Evolutionary conservation across 2,329 filamentous ascomycete species (phyloP).

Genomic region (Eutypa lata): DNA sequence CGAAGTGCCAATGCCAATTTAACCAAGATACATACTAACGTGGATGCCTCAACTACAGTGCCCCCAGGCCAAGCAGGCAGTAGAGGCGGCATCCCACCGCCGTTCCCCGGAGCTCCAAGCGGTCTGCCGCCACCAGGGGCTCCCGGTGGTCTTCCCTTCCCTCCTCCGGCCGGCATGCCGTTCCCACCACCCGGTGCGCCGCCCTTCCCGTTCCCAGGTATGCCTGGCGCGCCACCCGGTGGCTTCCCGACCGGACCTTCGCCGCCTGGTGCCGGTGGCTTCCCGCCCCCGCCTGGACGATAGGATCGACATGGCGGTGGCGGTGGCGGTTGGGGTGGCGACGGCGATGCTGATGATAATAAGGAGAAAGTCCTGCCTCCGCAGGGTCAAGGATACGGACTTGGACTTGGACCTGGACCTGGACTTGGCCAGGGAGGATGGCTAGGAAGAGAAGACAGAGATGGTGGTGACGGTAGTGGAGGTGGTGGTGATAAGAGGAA

Average conservation of each 20-base stretch:
- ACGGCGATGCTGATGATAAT: background rate
- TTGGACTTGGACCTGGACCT: too few species aligned
- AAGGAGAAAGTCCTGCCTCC: background rate
- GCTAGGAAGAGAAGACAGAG: too few species aligned
- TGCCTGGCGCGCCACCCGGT: constrained; percentile 34
- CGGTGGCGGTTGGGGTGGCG: background rate
- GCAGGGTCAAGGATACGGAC: too few species aligned
- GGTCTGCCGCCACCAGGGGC: constrained; percentile 44
- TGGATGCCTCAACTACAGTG: constrained; percentile 31
- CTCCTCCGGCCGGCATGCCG: constrained; percentile 28
- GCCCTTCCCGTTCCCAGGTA: constrained; percentile 44
- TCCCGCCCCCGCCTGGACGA: constrained; percentile 30
- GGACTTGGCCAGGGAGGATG: too few species aligned
- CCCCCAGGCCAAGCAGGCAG: constrained; percentile 43
- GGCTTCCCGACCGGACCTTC: constrained; percentile 37
- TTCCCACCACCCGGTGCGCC: constrained; percentile 38
- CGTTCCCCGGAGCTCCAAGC: constrained; percentile 36
- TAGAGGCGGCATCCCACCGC: constrained; percentile 46
- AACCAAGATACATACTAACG: too few species aligned
- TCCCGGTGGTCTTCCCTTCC: constrained; percentile 31
- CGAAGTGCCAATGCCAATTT: too few species aligned
- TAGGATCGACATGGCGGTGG: constrained; percentile 13
- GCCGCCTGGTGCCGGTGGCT: constrained; percentile 27
- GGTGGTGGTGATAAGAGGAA: background rate
- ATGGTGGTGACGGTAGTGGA: background rate